These are phyloP conservation scores for Phoma sp. DNA, from an alignment of 2,329 filamentous ascomycete genomes.

Conservation along the genomic window DNA sequence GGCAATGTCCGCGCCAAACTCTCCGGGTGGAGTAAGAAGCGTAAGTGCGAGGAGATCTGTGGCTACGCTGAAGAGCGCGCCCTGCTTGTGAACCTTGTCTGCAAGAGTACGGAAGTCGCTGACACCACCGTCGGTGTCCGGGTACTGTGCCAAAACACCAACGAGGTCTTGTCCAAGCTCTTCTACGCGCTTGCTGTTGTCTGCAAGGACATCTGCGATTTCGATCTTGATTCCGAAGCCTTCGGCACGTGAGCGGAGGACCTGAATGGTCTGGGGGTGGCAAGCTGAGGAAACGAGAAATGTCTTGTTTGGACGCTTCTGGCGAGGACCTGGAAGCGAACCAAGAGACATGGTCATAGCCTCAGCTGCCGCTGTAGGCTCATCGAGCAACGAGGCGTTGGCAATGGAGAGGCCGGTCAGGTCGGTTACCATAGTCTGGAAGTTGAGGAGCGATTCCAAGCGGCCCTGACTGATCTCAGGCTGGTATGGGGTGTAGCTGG, in stretches of 20 bases:
- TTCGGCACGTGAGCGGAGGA: conserved; percentile 83
- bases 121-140: conserved; percentile 84
- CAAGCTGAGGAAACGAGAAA: conserved; percentile 84
- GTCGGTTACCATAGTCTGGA: conserved; percentile 90
- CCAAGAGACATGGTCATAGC: conserved; percentile 94
- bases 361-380: conserved; percentile 90
- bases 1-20: conserved; percentile 94
- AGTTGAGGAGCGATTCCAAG: conserved; percentile 91
- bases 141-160: conserved; percentile 93
- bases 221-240: conserved; percentile 89
- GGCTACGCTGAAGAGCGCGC: conserved; percentile 82
- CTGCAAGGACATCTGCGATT: conserved; percentile 72
- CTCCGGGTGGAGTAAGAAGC: conserved; percentile 84
- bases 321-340: conserved; percentile 72
- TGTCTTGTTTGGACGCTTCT: conserved; percentile 77
- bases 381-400: conserved; percentile 90
- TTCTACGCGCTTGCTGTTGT: conserved; percentile 71
- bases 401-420: conserved; percentile 86
- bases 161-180: conserved; percentile 81
- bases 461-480: conserved; percentile 96
- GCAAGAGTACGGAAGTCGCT: conserved; percentile 77
- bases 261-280: conserved; percentile 85
- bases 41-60: conserved; percentile 91
- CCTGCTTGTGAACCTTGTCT: conserved; percentile 77
- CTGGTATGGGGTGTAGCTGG: conserved; percentile 96